A percentile compares a stretch with the other conserved stretches of the same genome.
These are phyloP conservation scores for Tilletia walkeri DNA, from an alignment of 1,284 basidiomycete species.

Conservation along the genomic window DNA sequence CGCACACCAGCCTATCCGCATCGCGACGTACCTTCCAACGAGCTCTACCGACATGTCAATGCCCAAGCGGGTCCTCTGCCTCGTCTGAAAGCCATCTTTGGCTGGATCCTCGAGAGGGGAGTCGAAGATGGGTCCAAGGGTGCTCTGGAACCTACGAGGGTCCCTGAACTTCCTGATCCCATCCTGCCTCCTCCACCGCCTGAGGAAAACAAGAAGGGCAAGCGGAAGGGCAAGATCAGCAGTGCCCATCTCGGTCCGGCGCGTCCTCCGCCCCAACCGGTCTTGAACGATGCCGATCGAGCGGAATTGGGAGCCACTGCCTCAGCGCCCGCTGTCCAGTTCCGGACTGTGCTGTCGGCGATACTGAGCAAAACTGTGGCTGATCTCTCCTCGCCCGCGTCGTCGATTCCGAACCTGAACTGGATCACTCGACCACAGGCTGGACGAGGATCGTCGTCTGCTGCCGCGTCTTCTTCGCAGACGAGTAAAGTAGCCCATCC, in stretches of 20 bases:
- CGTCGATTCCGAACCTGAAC: background rate
- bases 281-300: slow-evolving; percentile 10
- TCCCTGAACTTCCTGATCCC: background rate
- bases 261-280: background rate
- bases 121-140: slow-evolving; percentile 8
- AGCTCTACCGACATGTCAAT: slow-evolving; percentile 13
- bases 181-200: background rate
- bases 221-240: background rate
- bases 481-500: background rate
- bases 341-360: background rate
- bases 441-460: background rate
- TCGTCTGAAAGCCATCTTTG: slow-evolving; percentile 11
- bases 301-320: background rate
- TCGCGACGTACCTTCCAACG: background rate
- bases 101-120: slow-evolving; percentile 12
- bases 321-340: background rate
- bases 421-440: background rate
- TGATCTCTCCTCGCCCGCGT: background rate
- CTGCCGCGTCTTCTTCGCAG: background rate
- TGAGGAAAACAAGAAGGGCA: slow-evolving; percentile 1
- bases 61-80: background rate
- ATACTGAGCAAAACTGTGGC: background rate
- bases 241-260: background rate
- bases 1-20: slow-evolving; percentile 8
- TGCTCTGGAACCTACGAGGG: background rate